phyloP scores from a whole-genome alignment of 2,329 filamentous ascomycete genomes.

The Fusarium chaquense region DNA sequence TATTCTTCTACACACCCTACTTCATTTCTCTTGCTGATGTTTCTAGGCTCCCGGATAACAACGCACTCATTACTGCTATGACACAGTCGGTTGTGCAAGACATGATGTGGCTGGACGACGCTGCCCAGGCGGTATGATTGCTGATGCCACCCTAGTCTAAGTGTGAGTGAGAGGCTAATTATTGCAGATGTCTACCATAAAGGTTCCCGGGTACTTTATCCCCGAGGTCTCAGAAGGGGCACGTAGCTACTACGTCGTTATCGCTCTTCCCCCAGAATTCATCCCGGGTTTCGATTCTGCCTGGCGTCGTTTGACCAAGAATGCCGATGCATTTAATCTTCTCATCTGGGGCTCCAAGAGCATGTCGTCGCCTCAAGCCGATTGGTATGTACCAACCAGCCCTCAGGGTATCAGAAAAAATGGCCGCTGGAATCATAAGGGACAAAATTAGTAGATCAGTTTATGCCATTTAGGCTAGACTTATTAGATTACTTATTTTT shows the following conservation, averaged over 20 bases:
- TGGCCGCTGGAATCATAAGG: no score
- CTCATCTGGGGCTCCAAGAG: neutral
- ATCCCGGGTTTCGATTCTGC: neutral
- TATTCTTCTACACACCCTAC: fast-evolving
- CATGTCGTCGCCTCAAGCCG: neutral
- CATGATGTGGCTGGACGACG: constrained; percentile 7
- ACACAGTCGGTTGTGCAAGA: constrained; percentile 26
- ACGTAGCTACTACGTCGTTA: neutral
- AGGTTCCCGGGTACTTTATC: neutral
- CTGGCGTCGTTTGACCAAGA: neutral
- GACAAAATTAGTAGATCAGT: no score
- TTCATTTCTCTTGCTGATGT: no score
- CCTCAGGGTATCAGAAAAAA: no score
- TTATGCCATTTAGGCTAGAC: no score
- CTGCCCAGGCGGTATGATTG: neutral
- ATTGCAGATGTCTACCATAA: neutral
- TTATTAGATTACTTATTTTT: no score
- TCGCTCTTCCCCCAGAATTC: neutral
- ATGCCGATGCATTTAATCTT: neutral
- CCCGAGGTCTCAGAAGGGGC: no score
- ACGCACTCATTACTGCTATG: constrained; percentile 10
- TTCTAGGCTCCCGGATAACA: constrained; percentile 1
- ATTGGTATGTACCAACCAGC: neutral
- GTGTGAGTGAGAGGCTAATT: neutral
- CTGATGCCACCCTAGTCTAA: no score